A percentile compares a stretch with the other conserved stretches of the same genome.
phyloP scores from a whole-genome alignment of 1,284 basidiomycete genomes.

The Laetiporus sulphureus region DNA sequence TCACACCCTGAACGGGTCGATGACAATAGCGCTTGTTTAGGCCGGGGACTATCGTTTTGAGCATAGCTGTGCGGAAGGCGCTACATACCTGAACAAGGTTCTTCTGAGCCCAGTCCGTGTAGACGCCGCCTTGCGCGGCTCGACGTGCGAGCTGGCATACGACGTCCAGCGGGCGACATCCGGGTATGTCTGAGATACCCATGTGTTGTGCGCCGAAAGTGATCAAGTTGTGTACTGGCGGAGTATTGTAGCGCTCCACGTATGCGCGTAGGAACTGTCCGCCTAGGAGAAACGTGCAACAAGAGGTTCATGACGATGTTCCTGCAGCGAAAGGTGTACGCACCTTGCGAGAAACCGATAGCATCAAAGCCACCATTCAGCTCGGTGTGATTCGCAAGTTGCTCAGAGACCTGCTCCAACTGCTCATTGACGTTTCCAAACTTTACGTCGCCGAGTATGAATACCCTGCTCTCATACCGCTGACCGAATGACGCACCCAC shows the following conservation, averaged over 20 bases:
- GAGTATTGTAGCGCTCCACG: slow-evolving; percentile 78
- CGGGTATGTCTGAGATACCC: slow-evolving; percentile 79
- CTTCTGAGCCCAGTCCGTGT: slow-evolving; percentile 76
- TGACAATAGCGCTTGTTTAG: too few relatives aligned
- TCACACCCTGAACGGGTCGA: too few relatives aligned
- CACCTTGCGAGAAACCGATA: slow-evolving; percentile 89
- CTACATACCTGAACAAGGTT: slow-evolving; percentile 71
- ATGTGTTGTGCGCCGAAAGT: slow-evolving; percentile 86
- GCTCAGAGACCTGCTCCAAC: slow-evolving; percentile 56
- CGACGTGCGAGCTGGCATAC: slow-evolving; percentile 72
- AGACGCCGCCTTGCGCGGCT: slow-evolving; percentile 72
- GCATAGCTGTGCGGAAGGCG: too few relatives aligned
- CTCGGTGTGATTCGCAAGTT: slow-evolving; percentile 65
- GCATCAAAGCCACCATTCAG: slow-evolving; percentile 80
- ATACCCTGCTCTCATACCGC: too few relatives aligned
- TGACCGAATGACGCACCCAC: slow-evolving; percentile 70
- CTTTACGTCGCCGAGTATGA: too few relatives aligned
- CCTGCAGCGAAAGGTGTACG: too few relatives aligned
- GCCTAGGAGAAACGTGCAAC: slow-evolving; percentile 22
- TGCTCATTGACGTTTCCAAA: slow-evolving; percentile 80
- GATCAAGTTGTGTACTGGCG: slow-evolving; percentile 79
- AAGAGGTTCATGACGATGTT: neutral
- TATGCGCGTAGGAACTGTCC: slow-evolving; percentile 92
- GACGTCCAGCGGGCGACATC: slow-evolving; percentile 64
- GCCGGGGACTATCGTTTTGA: too few relatives aligned